A percentile compares a stretch with the other conserved stretches of the same genome.
phyloP scores from a whole-genome alignment of 768 basidiomycete genomes.

The Boletus bicolor region DNA sequence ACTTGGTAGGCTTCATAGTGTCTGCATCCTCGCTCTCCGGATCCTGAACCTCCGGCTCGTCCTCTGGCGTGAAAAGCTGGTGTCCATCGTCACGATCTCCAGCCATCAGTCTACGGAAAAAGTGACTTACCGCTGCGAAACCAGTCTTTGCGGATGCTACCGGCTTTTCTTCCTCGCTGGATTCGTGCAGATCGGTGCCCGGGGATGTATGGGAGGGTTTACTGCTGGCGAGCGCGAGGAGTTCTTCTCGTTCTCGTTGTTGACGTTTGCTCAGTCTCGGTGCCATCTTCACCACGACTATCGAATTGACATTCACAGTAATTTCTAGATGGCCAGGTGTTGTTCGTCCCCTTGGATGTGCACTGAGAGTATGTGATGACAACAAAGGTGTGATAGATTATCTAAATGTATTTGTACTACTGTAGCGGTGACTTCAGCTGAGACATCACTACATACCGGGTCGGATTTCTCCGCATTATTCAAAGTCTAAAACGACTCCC shows the following conservation, averaged over 20 bases:
- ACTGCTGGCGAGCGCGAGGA: constrained; percentile 48
- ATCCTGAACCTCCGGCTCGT: constrained; percentile 16
- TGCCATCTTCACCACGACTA: constrained; percentile 44
- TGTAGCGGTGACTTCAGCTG: too few species aligned
- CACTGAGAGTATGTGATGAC: too few species aligned
- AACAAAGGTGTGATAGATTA: neutral
- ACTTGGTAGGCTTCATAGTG: constrained; percentile 11
- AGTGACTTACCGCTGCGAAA: constrained; percentile 44
- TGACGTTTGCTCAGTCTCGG: constrained; percentile 81
- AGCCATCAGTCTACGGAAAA: constrained; percentile 1
- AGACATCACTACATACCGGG: too few species aligned
- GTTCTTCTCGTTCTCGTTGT: constrained; percentile 81
- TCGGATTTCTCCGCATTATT: too few species aligned
- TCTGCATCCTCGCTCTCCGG: constrained; percentile 24
- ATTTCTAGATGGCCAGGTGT: neutral
- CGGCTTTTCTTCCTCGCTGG: constrained; percentile 44
- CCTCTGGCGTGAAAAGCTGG: constrained; percentile 42
- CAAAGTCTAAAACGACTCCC: too few species aligned
- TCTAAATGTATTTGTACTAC: neutral
- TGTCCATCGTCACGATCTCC: constrained; percentile 18
- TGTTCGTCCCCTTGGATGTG: neutral
- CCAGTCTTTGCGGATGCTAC: constrained; percentile 21
- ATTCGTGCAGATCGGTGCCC: constrained; percentile 11
- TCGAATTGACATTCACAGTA: neutral
- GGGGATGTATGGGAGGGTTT: constrained; percentile 14